phyloP scores from a whole-genome alignment of 768 basidiomycete species.

The Pleurotus citrinopileatus region DNA sequence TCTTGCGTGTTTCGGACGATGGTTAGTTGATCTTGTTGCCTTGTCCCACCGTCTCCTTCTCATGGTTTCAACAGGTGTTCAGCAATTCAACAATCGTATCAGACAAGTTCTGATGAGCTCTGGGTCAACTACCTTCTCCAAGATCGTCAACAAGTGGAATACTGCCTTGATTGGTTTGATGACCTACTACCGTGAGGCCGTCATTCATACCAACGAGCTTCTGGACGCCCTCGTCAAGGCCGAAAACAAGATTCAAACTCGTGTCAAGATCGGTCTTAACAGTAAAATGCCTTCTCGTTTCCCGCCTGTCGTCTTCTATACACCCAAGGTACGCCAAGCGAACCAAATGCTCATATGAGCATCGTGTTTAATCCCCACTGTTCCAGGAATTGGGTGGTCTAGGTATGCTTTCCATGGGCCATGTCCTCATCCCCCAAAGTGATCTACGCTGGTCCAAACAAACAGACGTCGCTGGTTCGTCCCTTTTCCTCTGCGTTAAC shows the following conservation, averaged over 20 bases:
- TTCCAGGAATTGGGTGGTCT: conserved; percentile 88
- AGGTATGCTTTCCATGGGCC: conserved; percentile 99
- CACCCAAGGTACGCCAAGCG: conserved; percentile 64
- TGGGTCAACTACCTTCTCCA: conserved; percentile 97
- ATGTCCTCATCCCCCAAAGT: conserved; percentile 96
- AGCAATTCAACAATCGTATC: conserved; percentile 97
- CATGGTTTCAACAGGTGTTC: conserved; percentile 57
- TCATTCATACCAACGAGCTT: conserved; percentile 95
- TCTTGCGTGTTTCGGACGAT: conserved; percentile 95
- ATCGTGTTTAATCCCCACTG: conserved; percentile 5
- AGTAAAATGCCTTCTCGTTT: conserved; percentile 99
- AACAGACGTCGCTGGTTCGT: conserved; percentile 85
- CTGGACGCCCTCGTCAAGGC: conserved; percentile 96
- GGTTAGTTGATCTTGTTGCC: conserved; percentile 41
- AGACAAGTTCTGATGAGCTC: conserved; percentile 98
- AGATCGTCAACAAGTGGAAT: conserved; percentile 99
- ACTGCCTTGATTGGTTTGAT: conserved; percentile 93
- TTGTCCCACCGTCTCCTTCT: conserved; percentile 6
- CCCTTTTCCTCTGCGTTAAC: background rate
- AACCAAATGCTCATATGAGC: too few species aligned
- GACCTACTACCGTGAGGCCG: conserved; percentile 98
- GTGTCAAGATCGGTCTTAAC: conserved; percentile 99
- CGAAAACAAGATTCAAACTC: conserved; percentile 99
- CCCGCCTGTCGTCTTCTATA: conserved; percentile 95
- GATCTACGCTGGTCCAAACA: conserved; percentile 98